A percentile compares a stretch with the other conserved stretches of the same genome.
Conservation (phyloP, 176 grass and related monocot species). For the Cenchrus americanus region DNA sequence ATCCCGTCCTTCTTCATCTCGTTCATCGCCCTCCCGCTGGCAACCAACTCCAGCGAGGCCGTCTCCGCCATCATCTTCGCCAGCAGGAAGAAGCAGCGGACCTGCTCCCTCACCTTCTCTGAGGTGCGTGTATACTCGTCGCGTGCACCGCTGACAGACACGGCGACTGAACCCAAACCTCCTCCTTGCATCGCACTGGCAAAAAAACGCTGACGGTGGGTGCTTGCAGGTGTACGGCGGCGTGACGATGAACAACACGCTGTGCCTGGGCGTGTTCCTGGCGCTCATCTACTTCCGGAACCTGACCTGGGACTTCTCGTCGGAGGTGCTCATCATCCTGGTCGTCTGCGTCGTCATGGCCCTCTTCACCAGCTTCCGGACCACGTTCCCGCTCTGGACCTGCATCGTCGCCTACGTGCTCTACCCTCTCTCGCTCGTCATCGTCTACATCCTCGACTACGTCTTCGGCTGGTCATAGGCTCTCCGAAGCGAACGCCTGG, state of each 20-base stretch:
- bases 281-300: conserved; percentile 76
- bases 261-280: conserved; percentile 89
- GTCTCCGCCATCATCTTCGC: conserved; percentile 94
- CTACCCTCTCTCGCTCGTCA: conserved; percentile 71
- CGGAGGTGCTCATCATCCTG: conserved; percentile 91
- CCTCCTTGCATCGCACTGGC: background rate
- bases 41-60: conserved; percentile 97
- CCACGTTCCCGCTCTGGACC: conserved; percentile 94
- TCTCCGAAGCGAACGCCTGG: background rate
- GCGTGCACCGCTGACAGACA: background rate
- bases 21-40: conserved; percentile 88
- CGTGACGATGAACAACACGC: conserved; percentile 97
- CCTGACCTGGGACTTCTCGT: conserved; percentile 90
- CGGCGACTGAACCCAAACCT: background rate
- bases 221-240: conserved; percentile 80
- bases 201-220: background rate
- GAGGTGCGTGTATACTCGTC: conserved; percentile 52
- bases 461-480: conserved; percentile 88
- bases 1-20: conserved; percentile 97
- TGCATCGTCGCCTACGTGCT: conserved; percentile 74
- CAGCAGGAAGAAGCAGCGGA: conserved; percentile 79
- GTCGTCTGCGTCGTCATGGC: conserved; percentile 81
- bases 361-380: conserved; percentile 90
- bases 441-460: conserved; percentile 85
- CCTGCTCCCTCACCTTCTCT: conserved; percentile 86